A percentile compares a stretch with the other conserved stretches of the same genome.
phyloP scores from a whole-genome alignment of 495 filamentous ascomycete genomes.

The Tuber brumale region DNA sequence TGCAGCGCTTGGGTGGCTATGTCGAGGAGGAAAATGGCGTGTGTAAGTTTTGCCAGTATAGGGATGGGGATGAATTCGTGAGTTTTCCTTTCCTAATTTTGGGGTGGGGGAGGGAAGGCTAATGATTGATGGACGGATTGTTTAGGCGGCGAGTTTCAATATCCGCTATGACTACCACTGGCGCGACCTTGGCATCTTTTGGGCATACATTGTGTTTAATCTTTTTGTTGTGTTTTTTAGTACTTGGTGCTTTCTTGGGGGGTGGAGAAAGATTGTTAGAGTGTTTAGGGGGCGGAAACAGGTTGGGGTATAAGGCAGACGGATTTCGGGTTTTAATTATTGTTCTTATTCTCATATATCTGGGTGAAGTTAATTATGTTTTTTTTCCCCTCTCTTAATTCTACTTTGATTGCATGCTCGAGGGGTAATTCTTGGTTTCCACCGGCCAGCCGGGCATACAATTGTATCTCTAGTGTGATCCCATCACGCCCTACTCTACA shows the following conservation, averaged over 20 bases:
- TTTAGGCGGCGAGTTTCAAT: slow-evolving; percentile 44
- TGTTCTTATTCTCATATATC: background rate
- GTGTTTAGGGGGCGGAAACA: slow-evolving; percentile 6
- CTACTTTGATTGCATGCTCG: background rate
- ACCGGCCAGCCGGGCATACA: no score
- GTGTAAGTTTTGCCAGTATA: slow-evolving; percentile 60
- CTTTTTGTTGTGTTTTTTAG: slow-evolving; percentile 32
- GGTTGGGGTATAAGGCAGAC: background rate
- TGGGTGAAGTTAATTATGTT: background rate
- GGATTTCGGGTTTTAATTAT: background rate
- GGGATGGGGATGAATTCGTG: slow-evolving; percentile 53
- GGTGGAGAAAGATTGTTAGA: slow-evolving; percentile 19
- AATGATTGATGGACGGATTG: background rate
- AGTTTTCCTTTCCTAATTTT: slow-evolving; percentile 9
- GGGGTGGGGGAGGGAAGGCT: background rate
- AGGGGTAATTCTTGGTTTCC: background rate
- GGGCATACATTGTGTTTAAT: slow-evolving; percentile 41
- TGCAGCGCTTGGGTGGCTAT: slow-evolving; percentile 49
- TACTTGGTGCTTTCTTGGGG: slow-evolving; percentile 28
- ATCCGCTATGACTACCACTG: slow-evolving; percentile 54
- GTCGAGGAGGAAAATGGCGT: slow-evolving; percentile 47
- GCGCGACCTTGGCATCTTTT: slow-evolving; percentile 53
- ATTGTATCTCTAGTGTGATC: background rate
- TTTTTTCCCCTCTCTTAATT: background rate
- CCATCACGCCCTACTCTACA: no score